A percentile compares a stretch with the other conserved stretches of the same genome.
Evolutionary conservation across 305 asterid genomes (phyloP).

Genomic region (Fraxinus nigra): DNA sequence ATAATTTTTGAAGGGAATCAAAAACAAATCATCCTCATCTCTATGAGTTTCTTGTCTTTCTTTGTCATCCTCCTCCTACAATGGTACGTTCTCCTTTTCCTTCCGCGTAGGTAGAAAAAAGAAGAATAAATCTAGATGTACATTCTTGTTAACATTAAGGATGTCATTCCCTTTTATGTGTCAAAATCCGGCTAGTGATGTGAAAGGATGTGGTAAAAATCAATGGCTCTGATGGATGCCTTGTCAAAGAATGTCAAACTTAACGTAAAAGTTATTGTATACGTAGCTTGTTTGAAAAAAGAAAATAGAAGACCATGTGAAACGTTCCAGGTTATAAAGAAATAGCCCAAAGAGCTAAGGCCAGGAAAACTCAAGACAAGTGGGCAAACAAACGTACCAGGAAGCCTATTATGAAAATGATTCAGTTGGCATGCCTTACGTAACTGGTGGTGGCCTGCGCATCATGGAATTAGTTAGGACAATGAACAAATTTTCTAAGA

Average conservation of each 20-base stretch:
- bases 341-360: background rate
- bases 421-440: background rate
- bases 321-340: background rate
- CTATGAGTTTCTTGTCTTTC: background rate
- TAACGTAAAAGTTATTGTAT: too few relatives aligned
- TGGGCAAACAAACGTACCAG: background rate
- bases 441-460: background rate
- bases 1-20: background rate
- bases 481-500: background rate
- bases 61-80: background rate
- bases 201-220: background rate
- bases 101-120: background rate
- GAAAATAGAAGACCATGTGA: background rate
- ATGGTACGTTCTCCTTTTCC: background rate
- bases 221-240: background rate
- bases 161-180: background rate
- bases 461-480: background rate
- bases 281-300: background rate
- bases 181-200: background rate
- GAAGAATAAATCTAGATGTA: too few relatives aligned
- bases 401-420: background rate
- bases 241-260: background rate
- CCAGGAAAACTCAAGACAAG: background rate
- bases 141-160: too few relatives aligned
- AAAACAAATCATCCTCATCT: background rate